Base-by-base conservation (phyloP, 805 yeast species). In the Starmerella gropengiesseri region DNA sequence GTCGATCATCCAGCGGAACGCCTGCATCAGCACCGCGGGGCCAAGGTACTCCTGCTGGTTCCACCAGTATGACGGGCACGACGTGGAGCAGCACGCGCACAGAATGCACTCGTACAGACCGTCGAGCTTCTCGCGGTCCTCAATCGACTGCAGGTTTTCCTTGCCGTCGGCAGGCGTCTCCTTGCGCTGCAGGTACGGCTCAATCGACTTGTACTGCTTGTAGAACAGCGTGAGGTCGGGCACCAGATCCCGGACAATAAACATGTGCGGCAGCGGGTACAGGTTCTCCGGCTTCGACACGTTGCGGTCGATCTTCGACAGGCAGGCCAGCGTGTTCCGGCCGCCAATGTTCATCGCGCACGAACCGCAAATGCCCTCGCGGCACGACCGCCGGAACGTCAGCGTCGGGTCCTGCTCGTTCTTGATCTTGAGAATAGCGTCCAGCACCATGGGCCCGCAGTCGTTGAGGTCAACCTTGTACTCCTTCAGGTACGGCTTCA, bases 11-110 rank as follows among this genome's bases (percentile, higher is more conserved):
- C 98, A 91, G 72, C 98, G 81, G 75, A 78, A 91, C 43, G 97
- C 96, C 73, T 91, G 98, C 95, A 91, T 83, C 65, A 91, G 75
- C 43, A 91, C 97, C 23, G 98, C 98, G 20, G 98, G 98, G 45
- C 98, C 98, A 57, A 91, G 71, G 68, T 91, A 91, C 71, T 91
- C 94, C 68, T 87, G 94, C 70, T 85, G 95, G 70, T 91, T 91
- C 98, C 98, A 91, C 98, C 98, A 91, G 75, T 91, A 91, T 3
- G 97, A 87, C 42, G 98, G 98, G 71, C 98, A 91, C 16, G 97
- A 79, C 40, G 98, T 91, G 27, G 96, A 87, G 68, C 98, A 89
- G 69, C 98, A 87, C 9, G 98, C 98, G 71, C 98, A 89, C 61
- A 89, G 71, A 58, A 89, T 89, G 73, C 98, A 89, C 69, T 89